A percentile compares a stretch with the other conserved stretches of the same genome.
Evolutionary conservation across 164 flowering plant genomes (phyloP).

Genomic region (Nymphaea thermarum): DNA sequence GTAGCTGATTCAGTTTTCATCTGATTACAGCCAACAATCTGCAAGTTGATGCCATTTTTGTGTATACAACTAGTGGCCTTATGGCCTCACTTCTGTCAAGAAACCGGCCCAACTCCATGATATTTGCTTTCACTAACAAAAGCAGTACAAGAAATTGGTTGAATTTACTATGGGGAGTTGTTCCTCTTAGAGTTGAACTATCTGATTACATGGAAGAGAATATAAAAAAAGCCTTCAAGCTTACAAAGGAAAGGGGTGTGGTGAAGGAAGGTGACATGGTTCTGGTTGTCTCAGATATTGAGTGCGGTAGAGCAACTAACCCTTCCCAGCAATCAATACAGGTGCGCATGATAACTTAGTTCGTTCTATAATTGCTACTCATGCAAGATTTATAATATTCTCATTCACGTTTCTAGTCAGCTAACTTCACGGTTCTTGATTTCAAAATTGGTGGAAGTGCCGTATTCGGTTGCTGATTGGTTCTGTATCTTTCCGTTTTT

Average conservation of each 20-base stretch:
- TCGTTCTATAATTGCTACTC: background rate
- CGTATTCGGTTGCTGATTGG: too few relatives aligned
- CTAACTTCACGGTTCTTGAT: too few relatives aligned
- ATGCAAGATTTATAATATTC: too few relatives aligned
- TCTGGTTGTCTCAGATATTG: constrained; percentile 57
- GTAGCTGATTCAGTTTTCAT: background rate
- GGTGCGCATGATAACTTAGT: constrained; percentile 40
- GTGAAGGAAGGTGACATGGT: constrained; percentile 49
- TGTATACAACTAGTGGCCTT: constrained; percentile 62
- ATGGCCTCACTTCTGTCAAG: constrained; percentile 86
- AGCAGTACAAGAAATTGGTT: constrained; percentile 45
- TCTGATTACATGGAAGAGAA: constrained; percentile 65
- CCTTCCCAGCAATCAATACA: constrained; percentile 49
- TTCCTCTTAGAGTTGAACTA: constrained; percentile 42
- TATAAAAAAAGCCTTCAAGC: constrained; percentile 27
- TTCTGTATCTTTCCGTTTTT: too few relatives aligned
- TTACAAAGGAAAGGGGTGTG: constrained; percentile 44
- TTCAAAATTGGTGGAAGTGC: too few relatives aligned
- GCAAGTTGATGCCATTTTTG: constrained; percentile 79
- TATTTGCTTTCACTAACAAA: constrained; percentile 70
- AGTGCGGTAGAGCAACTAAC: constrained; percentile 23
- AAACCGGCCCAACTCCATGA: constrained; percentile 70
- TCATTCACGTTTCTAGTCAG: too few relatives aligned
- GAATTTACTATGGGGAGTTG: constrained; percentile 77
- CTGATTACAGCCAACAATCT: constrained; percentile 63